Percentiles rank a stretch among this genome's conserved stretches.
Conservation (phyloP, 139 green algal genomes). For the Axilococcus clingmanii region DNA sequence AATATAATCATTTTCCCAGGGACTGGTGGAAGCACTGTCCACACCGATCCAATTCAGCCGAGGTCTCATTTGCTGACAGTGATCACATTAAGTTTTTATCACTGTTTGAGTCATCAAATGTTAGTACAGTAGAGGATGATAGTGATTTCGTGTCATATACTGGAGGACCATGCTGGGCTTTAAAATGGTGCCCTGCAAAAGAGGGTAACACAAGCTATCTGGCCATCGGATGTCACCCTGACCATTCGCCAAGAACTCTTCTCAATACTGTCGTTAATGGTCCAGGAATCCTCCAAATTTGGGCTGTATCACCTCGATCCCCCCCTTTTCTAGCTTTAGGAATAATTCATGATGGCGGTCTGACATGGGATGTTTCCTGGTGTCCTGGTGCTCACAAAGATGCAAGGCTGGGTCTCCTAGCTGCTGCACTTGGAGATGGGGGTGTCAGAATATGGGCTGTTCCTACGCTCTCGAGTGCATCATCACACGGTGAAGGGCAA, state of each 20-base stretch:
- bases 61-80: too few relatives aligned
- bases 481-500: not conserved
- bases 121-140: too few relatives aligned
- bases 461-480: conserved; percentile 8
- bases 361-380: conserved; percentile 44
- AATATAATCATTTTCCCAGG: too few relatives aligned
- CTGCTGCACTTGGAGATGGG: conserved; percentile 43
- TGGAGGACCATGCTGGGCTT: conserved; percentile 36
- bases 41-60: too few relatives aligned
- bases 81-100: too few relatives aligned
- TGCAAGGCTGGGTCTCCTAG: conserved; percentile 39
- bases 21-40: too few relatives aligned
- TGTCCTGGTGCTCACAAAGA: conserved; percentile 24
- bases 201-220: conserved; percentile 19
- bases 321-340: conserved; percentile 16
- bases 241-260: conserved; percentile 3
- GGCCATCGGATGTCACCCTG: conserved; percentile 32
- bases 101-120: too few relatives aligned
- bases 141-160: conserved; percentile 31
- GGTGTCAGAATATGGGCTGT: conserved; percentile 34
- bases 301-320: conserved; percentile 8
- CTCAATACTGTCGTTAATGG: conserved; percentile 18
- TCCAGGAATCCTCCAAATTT: conserved; percentile 36
- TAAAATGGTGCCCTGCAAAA: conserved; percentile 37
- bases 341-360: conserved; percentile 36